Evolutionary conservation across 169 alveolate genomes (phyloP).

Genomic region (Perkinsus olseni): DNA sequence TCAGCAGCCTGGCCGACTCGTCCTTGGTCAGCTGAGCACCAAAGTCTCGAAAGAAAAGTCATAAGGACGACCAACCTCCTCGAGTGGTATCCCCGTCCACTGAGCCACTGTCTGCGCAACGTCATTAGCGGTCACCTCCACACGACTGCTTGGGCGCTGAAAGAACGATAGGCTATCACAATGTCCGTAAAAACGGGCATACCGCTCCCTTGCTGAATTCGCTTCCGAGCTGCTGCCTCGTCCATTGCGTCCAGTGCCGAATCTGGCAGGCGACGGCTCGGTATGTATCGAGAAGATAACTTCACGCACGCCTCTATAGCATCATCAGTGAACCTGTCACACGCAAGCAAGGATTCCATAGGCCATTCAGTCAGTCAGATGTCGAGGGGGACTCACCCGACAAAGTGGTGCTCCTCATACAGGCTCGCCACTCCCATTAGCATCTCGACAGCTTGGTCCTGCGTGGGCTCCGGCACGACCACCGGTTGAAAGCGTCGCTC

Average conservation of each 20-base stretch:
- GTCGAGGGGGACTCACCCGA: not conserved
- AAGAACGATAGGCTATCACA: not conserved
- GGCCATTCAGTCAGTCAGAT: no score
- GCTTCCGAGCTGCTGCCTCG: slow-evolving; percentile 70
- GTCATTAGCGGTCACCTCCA: slow-evolving; percentile 71
- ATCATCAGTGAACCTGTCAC: not conserved
- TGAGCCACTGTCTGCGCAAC: slow-evolving; percentile 61
- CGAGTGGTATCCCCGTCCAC: slow-evolving; percentile 77
- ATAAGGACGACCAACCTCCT: slow-evolving; percentile 23
- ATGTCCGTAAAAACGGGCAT: not conserved
- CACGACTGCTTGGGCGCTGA: slow-evolving; percentile 46
- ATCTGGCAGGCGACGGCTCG: slow-evolving; percentile 62
- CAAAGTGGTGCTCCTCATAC: slow-evolving; percentile 69
- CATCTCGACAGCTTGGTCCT: slow-evolving; percentile 61
- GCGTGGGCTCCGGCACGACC: slow-evolving; percentile 63
- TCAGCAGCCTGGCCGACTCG: not conserved
- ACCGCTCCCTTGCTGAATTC: slow-evolving; percentile 38
- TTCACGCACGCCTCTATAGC: not conserved
- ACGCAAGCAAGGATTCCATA: no score
- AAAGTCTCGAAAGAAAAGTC: not conserved
- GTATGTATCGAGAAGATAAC: slow-evolving; percentile 11
- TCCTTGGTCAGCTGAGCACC: not conserved
- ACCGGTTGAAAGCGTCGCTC: slow-evolving; percentile 80
- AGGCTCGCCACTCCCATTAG: slow-evolving; percentile 63
- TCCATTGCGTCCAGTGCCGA: slow-evolving; percentile 70